phyloP scores from a whole-genome alignment of 129 eudicot genomes.

The Scalesia atractyloides region DNA sequence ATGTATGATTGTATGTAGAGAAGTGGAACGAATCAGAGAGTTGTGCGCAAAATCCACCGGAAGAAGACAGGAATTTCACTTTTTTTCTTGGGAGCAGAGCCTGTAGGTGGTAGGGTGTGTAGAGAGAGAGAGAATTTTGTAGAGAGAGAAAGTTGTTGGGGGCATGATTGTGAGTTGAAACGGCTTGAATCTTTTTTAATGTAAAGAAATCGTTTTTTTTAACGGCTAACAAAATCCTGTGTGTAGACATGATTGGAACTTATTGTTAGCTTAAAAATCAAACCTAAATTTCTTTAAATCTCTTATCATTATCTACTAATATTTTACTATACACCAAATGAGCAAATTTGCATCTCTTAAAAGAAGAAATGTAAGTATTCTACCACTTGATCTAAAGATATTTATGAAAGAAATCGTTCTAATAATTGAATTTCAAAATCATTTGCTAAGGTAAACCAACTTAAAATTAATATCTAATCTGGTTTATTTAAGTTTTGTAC shows the following conservation, averaged over 20 bases:
- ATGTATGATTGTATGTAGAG: not conserved
- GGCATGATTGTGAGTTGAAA: constrained; percentile 29
- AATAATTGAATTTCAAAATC: constrained; percentile 10
- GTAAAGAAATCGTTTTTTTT: no score
- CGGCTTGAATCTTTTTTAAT: not conserved
- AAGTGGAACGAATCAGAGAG: constrained; percentile 13
- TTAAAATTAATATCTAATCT: no score
- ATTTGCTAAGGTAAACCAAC: not conserved
- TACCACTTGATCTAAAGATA: no score
- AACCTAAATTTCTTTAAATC: no score
- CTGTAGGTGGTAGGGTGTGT: constrained; percentile 14
- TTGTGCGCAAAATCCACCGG: constrained; percentile 26
- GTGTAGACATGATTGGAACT: no score
- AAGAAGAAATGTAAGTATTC: no score
- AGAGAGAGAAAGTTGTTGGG: constrained; percentile 32
- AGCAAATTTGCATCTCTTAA: no score
- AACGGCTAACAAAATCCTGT: no score
- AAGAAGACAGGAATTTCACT: constrained; percentile 23
- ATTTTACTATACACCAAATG: no score
- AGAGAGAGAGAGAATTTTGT: constrained; percentile 6
- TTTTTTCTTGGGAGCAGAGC: constrained; percentile 20
- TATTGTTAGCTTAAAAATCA: no score
- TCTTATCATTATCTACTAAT: no score
- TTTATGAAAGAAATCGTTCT: not conserved
- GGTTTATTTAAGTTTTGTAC: no score